These are phyloP conservation scores for Globisporangium canariense DNA, from an alignment of 352 stramenopile genomes.

Conservation along the genomic window DNA sequence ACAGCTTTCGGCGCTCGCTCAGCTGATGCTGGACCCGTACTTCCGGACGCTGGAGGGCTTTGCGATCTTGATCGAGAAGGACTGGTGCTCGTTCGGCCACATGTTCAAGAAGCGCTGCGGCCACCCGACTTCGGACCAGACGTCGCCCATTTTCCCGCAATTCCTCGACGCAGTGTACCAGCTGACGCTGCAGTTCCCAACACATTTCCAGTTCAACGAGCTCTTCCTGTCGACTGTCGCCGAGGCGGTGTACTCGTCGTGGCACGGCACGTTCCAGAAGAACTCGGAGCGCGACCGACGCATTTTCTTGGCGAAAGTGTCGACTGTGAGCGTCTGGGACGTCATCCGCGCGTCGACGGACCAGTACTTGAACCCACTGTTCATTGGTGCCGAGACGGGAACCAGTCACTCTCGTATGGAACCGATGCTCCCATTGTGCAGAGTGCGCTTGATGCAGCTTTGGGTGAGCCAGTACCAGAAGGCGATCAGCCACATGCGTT, in stretches of 20 bases:
- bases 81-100: constrained; percentile 88
- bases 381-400: constrained; percentile 40
- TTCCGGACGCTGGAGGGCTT: constrained; percentile 78
- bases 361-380: constrained; percentile 81
- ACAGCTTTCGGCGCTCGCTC: constrained; percentile 66
- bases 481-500: constrained; percentile 82
- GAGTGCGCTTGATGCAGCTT: constrained; percentile 84
- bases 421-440: constrained; percentile 76
- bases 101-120: constrained; percentile 83
- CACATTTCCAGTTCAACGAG: constrained; percentile 98
- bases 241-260: constrained; percentile 96
- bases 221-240: constrained; percentile 90
- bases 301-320: constrained; percentile 58
- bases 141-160: constrained; percentile 98
- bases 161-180: constrained; percentile 99
- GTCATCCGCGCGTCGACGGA: constrained; percentile 80
- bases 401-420: constrained; percentile 37
- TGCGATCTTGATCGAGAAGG: constrained; percentile 80
- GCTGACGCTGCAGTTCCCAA: constrained; percentile 95
- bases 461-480: constrained; percentile 88
- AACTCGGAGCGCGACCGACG: constrained; percentile 82
- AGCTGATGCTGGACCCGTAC: constrained; percentile 86
- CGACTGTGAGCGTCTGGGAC: constrained; percentile 81
- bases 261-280: constrained; percentile 91
- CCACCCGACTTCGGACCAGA: constrained; percentile 88